Evolutionary conservation across 305 asterid species (phyloP), one percentile per base, ranked within the genome.

Genomic region (Fraxinus dipetala): DNA sequence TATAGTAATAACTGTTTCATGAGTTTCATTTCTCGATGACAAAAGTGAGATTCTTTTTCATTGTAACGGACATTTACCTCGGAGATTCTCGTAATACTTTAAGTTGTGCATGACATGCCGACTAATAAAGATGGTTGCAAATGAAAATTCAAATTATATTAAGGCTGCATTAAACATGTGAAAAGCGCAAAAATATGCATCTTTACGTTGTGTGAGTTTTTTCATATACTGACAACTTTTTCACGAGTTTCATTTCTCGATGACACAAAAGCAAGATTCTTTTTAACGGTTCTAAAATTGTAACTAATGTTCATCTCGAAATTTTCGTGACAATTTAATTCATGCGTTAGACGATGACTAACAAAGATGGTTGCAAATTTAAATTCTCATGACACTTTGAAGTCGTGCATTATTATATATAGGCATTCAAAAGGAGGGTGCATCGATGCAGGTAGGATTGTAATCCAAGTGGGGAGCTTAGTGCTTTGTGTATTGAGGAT

Each of bases 181-280:
- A 31, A 31, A 31, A 31, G 4, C 5, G 34, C 5, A 31, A 31
- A 31, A 31, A 31, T 4, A 51, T 13, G 61, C 61, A 0, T 5
- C 1, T 3, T 16, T 51, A 51, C 22, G 5, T 54, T 54, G 24
- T 54, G 10, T 24, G 9, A 1, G 91, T 85, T 85, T 77, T 88
- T 84, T 40, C 20, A 31, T 76, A 1, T 61, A 28, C 83, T 82
- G 61, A 81, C 86, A 83, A 40, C 83, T 40, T 65, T 84, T 72
- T 56, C 83, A 35, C 86, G 67, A 74, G 82, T 85, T 83, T 70
- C 86, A 24, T 85, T 87, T 83, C 88, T 88, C 85, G 78, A 85
- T 82, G 78, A 73, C 84, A 79, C 13, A 24, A 83, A 75, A 31
- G 14, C 16, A 35, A 6, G 11, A 59, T 65, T 85, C 8, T 0